Evolutionary conservation across 345 rosid genomes (phyloP).

Genomic region (Pugionium cornutum): DNA sequence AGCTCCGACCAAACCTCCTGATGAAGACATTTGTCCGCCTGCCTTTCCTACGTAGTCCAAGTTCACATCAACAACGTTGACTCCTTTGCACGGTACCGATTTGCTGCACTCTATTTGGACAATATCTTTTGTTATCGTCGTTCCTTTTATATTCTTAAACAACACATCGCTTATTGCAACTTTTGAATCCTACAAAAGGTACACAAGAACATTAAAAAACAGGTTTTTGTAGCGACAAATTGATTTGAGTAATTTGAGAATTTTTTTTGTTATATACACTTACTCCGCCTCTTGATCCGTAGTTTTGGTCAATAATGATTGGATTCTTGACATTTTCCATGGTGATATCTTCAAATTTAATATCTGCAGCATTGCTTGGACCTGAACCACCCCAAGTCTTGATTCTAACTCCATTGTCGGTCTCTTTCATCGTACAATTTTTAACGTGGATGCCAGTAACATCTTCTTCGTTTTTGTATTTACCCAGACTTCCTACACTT

Average conservation of each 20-base stretch:
- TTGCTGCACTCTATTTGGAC: slow-evolving; percentile 34
- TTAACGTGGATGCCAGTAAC: slow-evolving; percentile 33
- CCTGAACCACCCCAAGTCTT: slow-evolving; percentile 42
- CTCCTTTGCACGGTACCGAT: slow-evolving; percentile 36
- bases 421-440: slow-evolving; percentile 33
- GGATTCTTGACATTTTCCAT: slow-evolving; percentile 41
- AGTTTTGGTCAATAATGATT: slow-evolving; percentile 45
- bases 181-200: slow-evolving; percentile 25
- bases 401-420: slow-evolving; percentile 43
- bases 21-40: background rate
- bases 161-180: slow-evolving; percentile 33
- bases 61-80: slow-evolving; percentile 29
- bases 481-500: slow-evolving; percentile 44
- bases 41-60: slow-evolving; percentile 12
- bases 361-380: slow-evolving; percentile 22
- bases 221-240: too few relatives aligned
- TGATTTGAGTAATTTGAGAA: too few relatives aligned
- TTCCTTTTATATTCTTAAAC: slow-evolving; percentile 41
- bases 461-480: slow-evolving; percentile 36
- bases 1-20: slow-evolving; percentile 28
- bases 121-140: slow-evolving; percentile 34
- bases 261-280: background rate
- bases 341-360: slow-evolving; percentile 33
- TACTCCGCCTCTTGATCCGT: slow-evolving; percentile 45
- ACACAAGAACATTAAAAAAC: too few relatives aligned